Evolutionary conservation across 768 basidiomycete genomes (phyloP).

Genomic region (Mycena chlorophos): DNA sequence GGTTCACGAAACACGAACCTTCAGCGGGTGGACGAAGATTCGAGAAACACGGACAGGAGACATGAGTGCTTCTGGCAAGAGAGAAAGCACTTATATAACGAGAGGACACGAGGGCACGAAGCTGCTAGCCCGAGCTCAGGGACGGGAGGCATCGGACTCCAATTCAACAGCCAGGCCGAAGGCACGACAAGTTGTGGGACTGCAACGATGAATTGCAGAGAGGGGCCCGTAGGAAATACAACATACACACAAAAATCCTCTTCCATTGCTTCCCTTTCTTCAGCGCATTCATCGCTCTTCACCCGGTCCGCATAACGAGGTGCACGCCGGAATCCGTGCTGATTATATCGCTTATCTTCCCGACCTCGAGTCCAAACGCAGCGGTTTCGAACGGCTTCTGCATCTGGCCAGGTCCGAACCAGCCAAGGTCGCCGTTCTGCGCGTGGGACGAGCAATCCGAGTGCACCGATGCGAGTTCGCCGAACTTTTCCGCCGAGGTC

Average conservation of each 20-base stretch:
- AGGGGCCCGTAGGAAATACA: not conserved
- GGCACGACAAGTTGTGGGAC: not conserved
- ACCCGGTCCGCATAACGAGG: slow-evolving; percentile 84
- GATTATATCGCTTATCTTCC: slow-evolving; percentile 79
- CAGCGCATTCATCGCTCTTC: slow-evolving; percentile 21
- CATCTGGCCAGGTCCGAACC: slow-evolving; percentile 87
- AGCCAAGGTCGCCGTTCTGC: slow-evolving; percentile 83
- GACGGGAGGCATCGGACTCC: too few species aligned
- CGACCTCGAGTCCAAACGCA: slow-evolving; percentile 67
- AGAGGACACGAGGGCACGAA: too few species aligned
- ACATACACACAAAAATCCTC: not conserved
- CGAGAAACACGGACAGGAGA: slow-evolving; percentile 49
- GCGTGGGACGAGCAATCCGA: slow-evolving; percentile 90
- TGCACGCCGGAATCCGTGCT: slow-evolving; percentile 95
- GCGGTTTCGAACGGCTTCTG: slow-evolving; percentile 97
- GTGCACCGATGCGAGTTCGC: slow-evolving; percentile 67
- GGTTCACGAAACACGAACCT: slow-evolving; percentile 39
- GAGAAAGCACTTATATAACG: too few species aligned
- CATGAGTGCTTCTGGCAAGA: slow-evolving; percentile 1
- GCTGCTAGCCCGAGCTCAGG: not conserved
- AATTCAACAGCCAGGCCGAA: too few species aligned
- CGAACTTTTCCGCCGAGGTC: slow-evolving; percentile 62
- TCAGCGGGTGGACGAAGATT: slow-evolving; percentile 69
- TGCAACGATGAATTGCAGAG: not conserved
- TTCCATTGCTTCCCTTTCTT: not conserved